These are phyloP conservation scores for Penicillium sp. DNA, from an alignment of 2,329 filamentous ascomycete species.

Conservation along the genomic window DNA sequence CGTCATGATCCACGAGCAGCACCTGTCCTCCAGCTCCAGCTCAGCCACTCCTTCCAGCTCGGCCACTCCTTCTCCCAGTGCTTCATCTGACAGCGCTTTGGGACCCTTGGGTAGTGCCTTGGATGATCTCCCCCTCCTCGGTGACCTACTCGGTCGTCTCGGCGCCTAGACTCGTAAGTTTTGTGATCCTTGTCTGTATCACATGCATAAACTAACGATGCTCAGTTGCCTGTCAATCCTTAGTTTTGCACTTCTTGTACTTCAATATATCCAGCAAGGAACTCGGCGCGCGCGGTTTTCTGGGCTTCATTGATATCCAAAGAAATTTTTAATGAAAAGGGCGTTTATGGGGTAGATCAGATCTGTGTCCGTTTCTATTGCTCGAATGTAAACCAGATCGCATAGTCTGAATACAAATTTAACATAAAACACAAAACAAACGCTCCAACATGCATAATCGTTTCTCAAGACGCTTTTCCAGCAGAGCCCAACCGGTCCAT, in stretches of 20 bases:
- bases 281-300: constrained; percentile 6
- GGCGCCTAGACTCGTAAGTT: constrained; percentile 3
- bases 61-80: constrained; percentile 14
- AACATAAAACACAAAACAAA: not conserved
- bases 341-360: constrained; percentile 6
- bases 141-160: constrained; percentile 3
- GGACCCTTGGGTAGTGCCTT: not conserved
- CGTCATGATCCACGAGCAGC: constrained; percentile 8
- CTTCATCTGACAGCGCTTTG: constrained; percentile 3
- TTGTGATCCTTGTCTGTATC: not conserved
- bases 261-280: constrained; percentile 12
- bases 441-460: not conserved
- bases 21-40: constrained; percentile 5
- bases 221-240: not conserved
- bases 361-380: constrained; percentile 2
- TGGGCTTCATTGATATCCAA: constrained; percentile 23
- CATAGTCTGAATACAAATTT: constrained; percentile 12
- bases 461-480: constrained; percentile 37
- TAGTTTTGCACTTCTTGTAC: constrained; percentile 8
- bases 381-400: not conserved
- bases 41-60: constrained; percentile 9
- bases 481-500: constrained; percentile 56
- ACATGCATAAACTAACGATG: not conserved
- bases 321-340: constrained; percentile 16
- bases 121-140: constrained; percentile 7